Conservation (phyloP, 257 asterid genomes). For the Parsonsia alboflavescens region DNA sequence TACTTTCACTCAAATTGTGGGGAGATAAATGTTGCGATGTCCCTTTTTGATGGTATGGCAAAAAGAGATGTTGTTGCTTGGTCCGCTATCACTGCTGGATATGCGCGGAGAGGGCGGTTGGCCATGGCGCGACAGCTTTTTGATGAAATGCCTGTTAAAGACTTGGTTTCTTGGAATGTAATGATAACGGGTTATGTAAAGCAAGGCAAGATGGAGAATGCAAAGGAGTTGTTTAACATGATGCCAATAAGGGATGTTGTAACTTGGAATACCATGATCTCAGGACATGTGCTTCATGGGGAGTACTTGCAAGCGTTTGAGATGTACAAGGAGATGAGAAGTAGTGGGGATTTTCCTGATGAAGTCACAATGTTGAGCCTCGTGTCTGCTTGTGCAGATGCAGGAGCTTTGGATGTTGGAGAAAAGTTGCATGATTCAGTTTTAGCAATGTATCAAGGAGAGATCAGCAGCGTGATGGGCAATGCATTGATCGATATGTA, state of each 20-base stretch:
- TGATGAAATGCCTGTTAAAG: conserved; percentile 61
- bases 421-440: conserved; percentile 50
- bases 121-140: conserved; percentile 42
- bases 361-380: conserved; percentile 68
- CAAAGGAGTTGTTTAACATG: conserved; percentile 46
- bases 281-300: conserved; percentile 52
- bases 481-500: conserved; percentile 77
- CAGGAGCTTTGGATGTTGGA: conserved; percentile 58
- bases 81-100: conserved; percentile 74
- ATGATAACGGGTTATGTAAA: conserved; percentile 72
- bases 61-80: conserved; percentile 65
- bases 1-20: conserved; percentile 68
- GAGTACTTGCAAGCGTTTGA: conserved; percentile 43
- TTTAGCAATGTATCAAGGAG: conserved; percentile 39
- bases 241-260: conserved; percentile 58
- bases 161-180: conserved; percentile 73
- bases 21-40: conserved; percentile 42
- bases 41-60: conserved; percentile 40
- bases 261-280: conserved; percentile 68
- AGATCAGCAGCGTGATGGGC: conserved; percentile 35
- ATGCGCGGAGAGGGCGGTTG: conserved; percentile 62
- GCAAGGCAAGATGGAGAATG: conserved; percentile 55
- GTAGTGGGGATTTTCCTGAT: conserved; percentile 45
- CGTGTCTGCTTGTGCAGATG: conserved; percentile 62
- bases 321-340: conserved; percentile 55